Base-by-base conservation (phyloP, 257 asterid species). In the Solanum virginianum region DNA sequence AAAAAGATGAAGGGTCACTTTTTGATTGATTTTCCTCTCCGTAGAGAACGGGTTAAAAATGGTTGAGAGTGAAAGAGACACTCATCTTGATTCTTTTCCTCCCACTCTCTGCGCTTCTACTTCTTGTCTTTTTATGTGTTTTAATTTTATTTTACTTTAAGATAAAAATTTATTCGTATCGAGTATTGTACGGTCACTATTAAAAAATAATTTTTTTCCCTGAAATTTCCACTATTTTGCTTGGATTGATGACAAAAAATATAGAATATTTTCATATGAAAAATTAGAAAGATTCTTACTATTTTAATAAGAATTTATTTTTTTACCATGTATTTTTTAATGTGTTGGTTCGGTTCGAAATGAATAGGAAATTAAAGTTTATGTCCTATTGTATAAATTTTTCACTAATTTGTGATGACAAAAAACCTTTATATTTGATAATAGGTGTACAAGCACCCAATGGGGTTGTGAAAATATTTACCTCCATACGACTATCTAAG, bases 41-140 rank as follows among this genome's bases (percentile, higher is more conserved):
- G 97, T 90, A 87, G 95, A 90, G 87, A 88, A 87, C 98, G 98
- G 98, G 99, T 91, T 92, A 92, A 85, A 92, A 83, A 89, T 91
- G 88, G 60, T 84, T 8, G 84, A 88, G 89, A 86, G 92, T 89
- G 92, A 91, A 87, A 92, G 92, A 88, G 90, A 88, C 87, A 36
- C 53, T 16, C 24, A 69, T 51, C 82, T 77, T 70, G 91, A 91
- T 90, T 90, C 95, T 88, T 92, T 93, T 88, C 10, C 97, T 96
- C 96, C 98, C 95, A 89, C 94, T 86, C 91, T 93, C 92, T 89
- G 89, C 95, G 86, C 81, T 79, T 53, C 81, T 69, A 47, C 77
- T 84, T 45, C 24, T 83, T 18, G 65, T 86, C 74, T 56, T 36
- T 39, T 85, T 41, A 80, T 17, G 43, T 75, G 60, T 56, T 70